Percentiles rank a stretch among this genome's conserved stretches.
Evolutionary conservation across 2,329 filamentous ascomycete genomes (phyloP).

Genomic region (Pyrenophora tritici-repentis): DNA sequence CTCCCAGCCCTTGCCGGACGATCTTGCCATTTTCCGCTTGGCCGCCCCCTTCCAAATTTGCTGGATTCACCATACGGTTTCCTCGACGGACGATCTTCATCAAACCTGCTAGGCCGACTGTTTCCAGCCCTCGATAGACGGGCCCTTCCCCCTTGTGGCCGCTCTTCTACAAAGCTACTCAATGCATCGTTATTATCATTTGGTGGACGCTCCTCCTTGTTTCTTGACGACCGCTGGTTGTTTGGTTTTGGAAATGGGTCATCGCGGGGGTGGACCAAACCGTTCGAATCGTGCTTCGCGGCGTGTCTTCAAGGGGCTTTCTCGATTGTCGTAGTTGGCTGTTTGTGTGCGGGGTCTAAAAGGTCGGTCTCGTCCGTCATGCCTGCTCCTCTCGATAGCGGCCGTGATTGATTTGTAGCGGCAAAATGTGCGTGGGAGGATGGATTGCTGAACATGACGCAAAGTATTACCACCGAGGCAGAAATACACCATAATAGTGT

Average conservation of each 20-base stretch:
- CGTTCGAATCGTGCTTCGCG: constrained; percentile 10
- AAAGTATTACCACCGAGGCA: constrained; percentile 22
- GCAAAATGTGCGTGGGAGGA: constrained; percentile 22
- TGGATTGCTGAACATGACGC: constrained; percentile 17
- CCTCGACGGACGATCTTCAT: too few relatives aligned
- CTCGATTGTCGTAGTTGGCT: not conserved
- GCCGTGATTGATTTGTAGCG: constrained; percentile 42
- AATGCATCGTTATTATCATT: not conserved
- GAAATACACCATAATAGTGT: constrained; percentile 29
- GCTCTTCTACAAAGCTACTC: not conserved
- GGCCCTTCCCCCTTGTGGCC: not conserved
- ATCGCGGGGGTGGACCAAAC: constrained; percentile 12
- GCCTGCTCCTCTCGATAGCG: constrained; percentile 39
- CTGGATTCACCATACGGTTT: not conserved
- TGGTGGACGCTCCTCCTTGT: not conserved
- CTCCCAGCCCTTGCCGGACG: too few relatives aligned
- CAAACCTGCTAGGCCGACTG: too few relatives aligned
- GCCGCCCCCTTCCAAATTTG: not conserved
- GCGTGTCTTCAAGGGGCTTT: constrained; percentile 1
- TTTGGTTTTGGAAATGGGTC: not conserved
- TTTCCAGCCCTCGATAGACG: too few relatives aligned
- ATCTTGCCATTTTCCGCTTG: not conserved
- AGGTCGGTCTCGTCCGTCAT: constrained; percentile 15
- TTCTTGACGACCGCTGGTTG: not conserved
- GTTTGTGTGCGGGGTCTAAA: constrained; percentile 14